These are phyloP conservation scores for Cutaneotrichosporon daszewskae DNA, from an alignment of 1,284 basidiomycete species.

Conservation along the genomic window DNA sequence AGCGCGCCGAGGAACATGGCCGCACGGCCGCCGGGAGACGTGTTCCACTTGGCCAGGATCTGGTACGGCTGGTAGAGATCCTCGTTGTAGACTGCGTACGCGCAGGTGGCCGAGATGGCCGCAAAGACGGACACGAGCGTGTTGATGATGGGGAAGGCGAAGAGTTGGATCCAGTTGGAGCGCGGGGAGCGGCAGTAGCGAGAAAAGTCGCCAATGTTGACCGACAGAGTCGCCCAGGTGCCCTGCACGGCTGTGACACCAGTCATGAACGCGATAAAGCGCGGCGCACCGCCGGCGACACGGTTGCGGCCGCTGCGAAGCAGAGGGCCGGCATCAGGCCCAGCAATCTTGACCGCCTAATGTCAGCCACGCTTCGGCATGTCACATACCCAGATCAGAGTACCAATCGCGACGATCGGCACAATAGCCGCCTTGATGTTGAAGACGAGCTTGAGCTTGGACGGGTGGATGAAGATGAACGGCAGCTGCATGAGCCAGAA, in stretches of 20 bases:
- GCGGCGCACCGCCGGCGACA: constrained; percentile 3
- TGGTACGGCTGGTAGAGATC: constrained; percentile 35
- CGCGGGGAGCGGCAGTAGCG: constrained; percentile 13
- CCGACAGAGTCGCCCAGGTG: constrained; percentile 14
- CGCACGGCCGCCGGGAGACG: constrained; percentile 41
- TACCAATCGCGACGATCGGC: constrained; percentile 60
- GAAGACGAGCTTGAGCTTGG: constrained; percentile 65
- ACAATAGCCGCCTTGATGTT: constrained; percentile 58
- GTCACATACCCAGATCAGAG: constrained; percentile 59
- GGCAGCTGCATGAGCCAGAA: constrained; percentile 58
- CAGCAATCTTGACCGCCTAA: constrained; percentile 29
- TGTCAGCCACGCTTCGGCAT: constrained; percentile 48
- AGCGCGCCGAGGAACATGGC: constrained; percentile 72
- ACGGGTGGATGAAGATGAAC: constrained; percentile 65
- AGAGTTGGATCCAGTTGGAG: constrained; percentile 12
- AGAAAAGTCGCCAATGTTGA: constrained; percentile 19
- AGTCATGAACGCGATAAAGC: constrained; percentile 19
- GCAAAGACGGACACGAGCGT: constrained; percentile 44
- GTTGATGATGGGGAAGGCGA: constrained; percentile 14
- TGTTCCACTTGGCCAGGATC: constrained; percentile 21
- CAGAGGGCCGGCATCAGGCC: constrained; percentile 7
- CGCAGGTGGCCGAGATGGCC: constrained; percentile 13
- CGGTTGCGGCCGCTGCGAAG: constrained; percentile 5
- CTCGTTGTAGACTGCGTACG: constrained; percentile 52
- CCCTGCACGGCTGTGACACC: constrained; percentile 12